Base-by-base conservation (phyloP, 495 filamentous ascomycete species). In the Penicillium riverlandense region DNA sequence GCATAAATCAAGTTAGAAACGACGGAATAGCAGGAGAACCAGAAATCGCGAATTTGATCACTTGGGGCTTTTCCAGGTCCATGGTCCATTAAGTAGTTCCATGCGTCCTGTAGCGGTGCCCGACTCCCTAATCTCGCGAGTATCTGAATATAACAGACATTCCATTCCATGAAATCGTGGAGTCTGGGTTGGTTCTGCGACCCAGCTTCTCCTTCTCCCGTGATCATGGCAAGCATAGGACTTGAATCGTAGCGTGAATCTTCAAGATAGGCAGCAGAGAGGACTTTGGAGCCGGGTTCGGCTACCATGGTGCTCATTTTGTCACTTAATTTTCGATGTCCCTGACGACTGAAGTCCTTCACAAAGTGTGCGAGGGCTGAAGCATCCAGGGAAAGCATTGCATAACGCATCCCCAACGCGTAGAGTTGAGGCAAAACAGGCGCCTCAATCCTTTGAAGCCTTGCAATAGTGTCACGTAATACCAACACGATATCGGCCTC, bases 401-500 rank as follows among this genome's bases (percentile, higher is more conserved):
- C 59, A 48, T 65, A 60, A 27, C 52, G 50, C 30, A 70, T 57
- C 0, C 55, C 58, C 11, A 60, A 34, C 33, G 45, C 29, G 45
- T 38, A 48, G 7, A 62, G 7, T 3, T 40, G 8, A 4, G 28
- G n/a, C 5, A 16, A 36, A 11, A 61, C 22, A 1, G 28, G 40
- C 0, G 49, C 41, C 2, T 44, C 30, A 11, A 61, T 43, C 11
- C 44, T 42, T 12, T 52, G 35, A 16, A 61, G 40, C 39, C 66
- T 59, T n/a, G 44, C 42, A 32, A 52, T 42, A 13, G 66, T 51
- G 11, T 55, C 63, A 43, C 53, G 57, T 13, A 70, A 35, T 7
- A 47, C 36, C 3, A 52, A 49, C 7, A 69, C 43, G 16, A 68
- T 51, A 12, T 70, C 66, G 7, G 47, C 39, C 34, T 50, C 57